A percentile compares a stretch with the other conserved stretches of the same genome.
Conservation (phyloP, 345 rosid genomes). For the Hibiscus mutabilis region DNA sequence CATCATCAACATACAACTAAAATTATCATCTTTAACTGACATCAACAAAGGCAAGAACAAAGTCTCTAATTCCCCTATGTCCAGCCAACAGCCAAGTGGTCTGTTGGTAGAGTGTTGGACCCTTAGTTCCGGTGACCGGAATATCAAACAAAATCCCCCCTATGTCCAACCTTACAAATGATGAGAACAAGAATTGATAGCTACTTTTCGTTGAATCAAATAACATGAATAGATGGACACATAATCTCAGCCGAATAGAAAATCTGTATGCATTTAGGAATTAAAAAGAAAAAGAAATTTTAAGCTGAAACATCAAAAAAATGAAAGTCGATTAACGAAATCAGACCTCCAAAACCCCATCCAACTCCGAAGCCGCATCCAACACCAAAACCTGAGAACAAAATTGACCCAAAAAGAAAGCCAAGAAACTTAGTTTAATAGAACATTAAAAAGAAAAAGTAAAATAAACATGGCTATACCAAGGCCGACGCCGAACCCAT, state of each 20-base stretch:
- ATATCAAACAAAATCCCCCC: no score
- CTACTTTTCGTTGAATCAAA: neutral
- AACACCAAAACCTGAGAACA: constrained; percentile 47
- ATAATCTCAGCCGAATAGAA: neutral
- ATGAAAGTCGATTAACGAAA: neutral
- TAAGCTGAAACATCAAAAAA: no score
- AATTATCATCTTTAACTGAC: neutral
- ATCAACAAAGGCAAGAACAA: neutral
- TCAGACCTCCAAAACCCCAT: constrained; percentile 71
- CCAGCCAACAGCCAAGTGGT: neutral
- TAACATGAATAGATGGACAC: neutral
- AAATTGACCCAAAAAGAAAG: neutral
- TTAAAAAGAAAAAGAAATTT: neutral
- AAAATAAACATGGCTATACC: constrained; percentile 25
- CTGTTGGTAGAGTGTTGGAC: no score
- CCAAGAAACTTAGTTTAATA: neutral
- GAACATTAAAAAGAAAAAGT: neutral
- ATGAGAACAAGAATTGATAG: neutral
- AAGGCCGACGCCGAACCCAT: constrained; percentile 63
- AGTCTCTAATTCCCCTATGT: neutral
- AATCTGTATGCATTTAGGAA: neutral
- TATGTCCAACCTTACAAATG: neutral
- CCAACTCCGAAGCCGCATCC: constrained; percentile 76
- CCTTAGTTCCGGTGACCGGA: no score
- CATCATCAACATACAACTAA: neutral